phyloP scores from a whole-genome alignment of 192 early-diverging fungal species.

The Mortierella alpina region DNA sequence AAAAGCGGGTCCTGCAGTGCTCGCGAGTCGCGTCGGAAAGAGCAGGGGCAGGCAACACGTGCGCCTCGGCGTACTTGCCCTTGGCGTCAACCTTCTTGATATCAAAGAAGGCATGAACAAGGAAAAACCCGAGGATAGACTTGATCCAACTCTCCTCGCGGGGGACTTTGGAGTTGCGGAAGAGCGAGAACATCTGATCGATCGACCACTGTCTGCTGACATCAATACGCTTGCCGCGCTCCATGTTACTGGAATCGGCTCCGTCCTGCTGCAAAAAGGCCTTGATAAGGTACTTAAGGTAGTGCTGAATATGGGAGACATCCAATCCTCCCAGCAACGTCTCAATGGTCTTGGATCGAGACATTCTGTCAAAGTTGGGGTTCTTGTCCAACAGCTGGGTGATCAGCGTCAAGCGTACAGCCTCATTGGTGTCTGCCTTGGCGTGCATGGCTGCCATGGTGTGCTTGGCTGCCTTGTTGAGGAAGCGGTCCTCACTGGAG shows the following conservation, averaged over 20 bases:
- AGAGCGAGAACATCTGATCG: slow-evolving; percentile 83
- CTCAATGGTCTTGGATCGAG: slow-evolving; percentile 83
- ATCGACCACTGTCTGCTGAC: slow-evolving; percentile 81
- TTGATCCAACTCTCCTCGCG: slow-evolving; percentile 80
- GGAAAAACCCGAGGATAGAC: slow-evolving; percentile 73
- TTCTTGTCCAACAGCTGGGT: slow-evolving; percentile 86
- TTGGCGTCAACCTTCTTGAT: slow-evolving; percentile 61
- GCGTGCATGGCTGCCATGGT: slow-evolving; percentile 69
- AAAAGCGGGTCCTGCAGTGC: slow-evolving; percentile 70
- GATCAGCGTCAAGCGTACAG: slow-evolving; percentile 80
- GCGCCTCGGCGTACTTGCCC: slow-evolving; percentile 56
- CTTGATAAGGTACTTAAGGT: slow-evolving; percentile 77
- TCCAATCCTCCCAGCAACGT: slow-evolving; percentile 79
- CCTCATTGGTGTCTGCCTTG: slow-evolving; percentile 72
- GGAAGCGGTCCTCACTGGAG: slow-evolving; percentile 74
- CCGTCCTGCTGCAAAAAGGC: slow-evolving; percentile 69
- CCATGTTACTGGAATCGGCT: slow-evolving; percentile 50
- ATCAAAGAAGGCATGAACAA: slow-evolving; percentile 80
- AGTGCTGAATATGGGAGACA: slow-evolving; percentile 72
- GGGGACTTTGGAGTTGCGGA: slow-evolving; percentile 79
- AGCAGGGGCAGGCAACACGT: slow-evolving; percentile 59
- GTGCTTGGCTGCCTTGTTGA: slow-evolving; percentile 84
- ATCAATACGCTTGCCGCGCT: slow-evolving; percentile 56
- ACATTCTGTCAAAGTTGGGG: slow-evolving; percentile 73
- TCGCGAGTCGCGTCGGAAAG: slow-evolving; percentile 67